Conservation (phyloP, 2,329 filamentous ascomycete genomes). For the Hypoxylon sp. region DNA sequence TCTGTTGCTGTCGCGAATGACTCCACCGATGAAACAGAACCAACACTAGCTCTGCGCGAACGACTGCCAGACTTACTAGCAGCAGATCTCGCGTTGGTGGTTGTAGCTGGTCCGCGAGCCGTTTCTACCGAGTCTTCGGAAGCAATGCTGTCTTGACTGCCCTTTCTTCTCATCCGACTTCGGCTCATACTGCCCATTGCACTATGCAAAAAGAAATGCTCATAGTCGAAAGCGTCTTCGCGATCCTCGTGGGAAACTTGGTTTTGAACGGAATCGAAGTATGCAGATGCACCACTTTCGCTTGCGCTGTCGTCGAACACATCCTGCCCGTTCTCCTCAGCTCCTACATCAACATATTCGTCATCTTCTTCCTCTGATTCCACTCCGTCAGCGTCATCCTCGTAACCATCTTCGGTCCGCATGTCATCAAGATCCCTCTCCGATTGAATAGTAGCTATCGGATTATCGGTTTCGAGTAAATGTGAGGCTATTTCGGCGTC, state of each 20-base stretch:
- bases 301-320: conserved; percentile 55
- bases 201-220: conserved; percentile 93
- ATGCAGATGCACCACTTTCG: conserved; percentile 70
- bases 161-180: conserved; percentile 55
- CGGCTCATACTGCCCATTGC: conserved; percentile 81
- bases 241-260: conserved; percentile 87
- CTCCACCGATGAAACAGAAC: conserved; percentile 60
- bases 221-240: conserved; percentile 94
- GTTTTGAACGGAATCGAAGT: conserved; percentile 67
- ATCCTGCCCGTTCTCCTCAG: conserved; percentile 49
- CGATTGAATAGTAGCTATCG: conserved; percentile 36
- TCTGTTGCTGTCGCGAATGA: conserved; percentile 67
- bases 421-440: conserved; percentile 46
- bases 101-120: conserved; percentile 58
- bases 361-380: conserved; percentile 10
- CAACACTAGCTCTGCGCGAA: conserved; percentile 56
- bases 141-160: conserved; percentile 62
- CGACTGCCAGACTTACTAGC: conserved; percentile 39
- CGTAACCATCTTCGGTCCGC: conserved; percentile 32
- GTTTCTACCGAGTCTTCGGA: conserved; percentile 71
- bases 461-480: conserved; percentile 5
- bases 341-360: conserved; percentile 6
- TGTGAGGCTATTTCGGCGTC: conserved; percentile 20
- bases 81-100: conserved; percentile 25
- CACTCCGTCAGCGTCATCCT: conserved; percentile 11